Evolutionary conservation across 345 rosid genomes (phyloP).

Genomic region (Heritiera littoralis): DNA sequence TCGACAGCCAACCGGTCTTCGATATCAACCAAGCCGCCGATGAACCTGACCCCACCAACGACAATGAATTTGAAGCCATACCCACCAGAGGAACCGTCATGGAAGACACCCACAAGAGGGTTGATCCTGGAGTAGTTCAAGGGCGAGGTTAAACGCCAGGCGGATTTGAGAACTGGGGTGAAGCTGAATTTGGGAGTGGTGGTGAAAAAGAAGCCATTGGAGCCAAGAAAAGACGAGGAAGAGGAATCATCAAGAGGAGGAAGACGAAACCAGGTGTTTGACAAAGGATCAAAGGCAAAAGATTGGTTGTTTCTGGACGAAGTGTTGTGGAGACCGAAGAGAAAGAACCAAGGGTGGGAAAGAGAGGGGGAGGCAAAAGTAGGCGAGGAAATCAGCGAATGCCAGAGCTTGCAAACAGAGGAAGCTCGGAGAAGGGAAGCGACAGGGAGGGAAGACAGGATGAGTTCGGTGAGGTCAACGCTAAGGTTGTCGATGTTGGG

Average conservation of each 20-base stretch:
- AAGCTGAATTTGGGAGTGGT: slow-evolving; percentile 66
- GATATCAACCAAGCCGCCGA: slow-evolving; percentile 73
- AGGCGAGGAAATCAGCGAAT: slow-evolving; percentile 47
- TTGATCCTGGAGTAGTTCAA: slow-evolving; percentile 54
- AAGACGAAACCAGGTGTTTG: slow-evolving; percentile 69
- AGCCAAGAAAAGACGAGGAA: slow-evolving; percentile 46
- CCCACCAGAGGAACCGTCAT: slow-evolving; percentile 20
- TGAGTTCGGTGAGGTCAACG: slow-evolving; percentile 55
- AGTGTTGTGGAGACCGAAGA: slow-evolving; percentile 86
- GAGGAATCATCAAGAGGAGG: slow-evolving; percentile 42
- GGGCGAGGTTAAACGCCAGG: slow-evolving; percentile 57
- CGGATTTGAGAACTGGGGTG: slow-evolving; percentile 53
- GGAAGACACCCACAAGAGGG: slow-evolving; percentile 64
- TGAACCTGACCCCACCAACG: slow-evolving; percentile 71
- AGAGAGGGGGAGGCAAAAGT: slow-evolving; percentile 34
- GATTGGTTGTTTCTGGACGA: slow-evolving; percentile 73
- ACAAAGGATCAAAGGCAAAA: slow-evolving; percentile 77
- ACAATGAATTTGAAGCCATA: slow-evolving; percentile 45
- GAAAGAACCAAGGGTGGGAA: slow-evolving; percentile 77
- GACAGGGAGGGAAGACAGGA: slow-evolving; percentile 71
- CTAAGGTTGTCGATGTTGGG: slow-evolving; percentile 48
- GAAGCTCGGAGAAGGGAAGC: slow-evolving; percentile 76
- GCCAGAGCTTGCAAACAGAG: slow-evolving; percentile 70
- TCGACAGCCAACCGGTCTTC: slow-evolving; percentile 75
- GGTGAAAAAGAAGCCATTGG: slow-evolving; percentile 67